phyloP scores from a whole-genome alignment of 2,329 filamentous ascomycete species.

The Ceratocystis papillata region DNA sequence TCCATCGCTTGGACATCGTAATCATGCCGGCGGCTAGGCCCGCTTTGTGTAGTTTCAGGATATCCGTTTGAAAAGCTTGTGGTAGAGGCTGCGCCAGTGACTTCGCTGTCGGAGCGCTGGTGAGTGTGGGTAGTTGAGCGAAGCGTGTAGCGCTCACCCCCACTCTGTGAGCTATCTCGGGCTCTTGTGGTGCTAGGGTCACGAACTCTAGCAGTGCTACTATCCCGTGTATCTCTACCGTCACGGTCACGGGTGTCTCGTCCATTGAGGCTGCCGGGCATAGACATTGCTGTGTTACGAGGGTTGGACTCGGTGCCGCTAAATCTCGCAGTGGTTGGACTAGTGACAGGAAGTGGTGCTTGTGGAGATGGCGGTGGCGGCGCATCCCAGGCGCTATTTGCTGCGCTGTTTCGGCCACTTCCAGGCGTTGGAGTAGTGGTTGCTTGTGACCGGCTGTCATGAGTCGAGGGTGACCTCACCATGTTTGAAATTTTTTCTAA shows the following conservation, averaged over 20 bases:
- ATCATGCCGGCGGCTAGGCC: slow-evolving; percentile 66
- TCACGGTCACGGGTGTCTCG: slow-evolving; percentile 24
- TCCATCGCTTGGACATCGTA: slow-evolving; percentile 97
- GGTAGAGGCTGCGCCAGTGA: slow-evolving; percentile 62
- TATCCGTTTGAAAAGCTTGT: slow-evolving; percentile 78
- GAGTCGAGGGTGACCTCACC: slow-evolving; percentile 67
- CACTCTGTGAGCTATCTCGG: slow-evolving; percentile 42
- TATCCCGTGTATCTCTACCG: slow-evolving; percentile 13
- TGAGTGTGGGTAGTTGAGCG: slow-evolving; percentile 46
- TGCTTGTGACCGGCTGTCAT: slow-evolving; percentile 47
- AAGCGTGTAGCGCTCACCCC: slow-evolving; percentile 37
- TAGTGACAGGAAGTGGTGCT: neutral
- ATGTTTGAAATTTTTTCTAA: slow-evolving; percentile 91
- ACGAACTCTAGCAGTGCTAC: slow-evolving; percentile 5
- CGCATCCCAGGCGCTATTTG: slow-evolving; percentile 47
- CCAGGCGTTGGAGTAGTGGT: slow-evolving; percentile 51
- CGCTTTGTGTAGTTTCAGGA: slow-evolving; percentile 60
- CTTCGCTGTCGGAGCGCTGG: slow-evolving; percentile 61
- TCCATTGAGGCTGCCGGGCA: slow-evolving; percentile 33
- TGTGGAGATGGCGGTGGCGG: slow-evolving; percentile 27
- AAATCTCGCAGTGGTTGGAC: slow-evolving; percentile 39
- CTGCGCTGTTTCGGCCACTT: slow-evolving; percentile 1
- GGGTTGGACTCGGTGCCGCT: slow-evolving; percentile 40
- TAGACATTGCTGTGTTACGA: slow-evolving; percentile 30
- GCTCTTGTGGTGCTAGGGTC: slow-evolving; percentile 28